Evolutionary conservation across 352 stramenopile species (phyloP).

Genomic region (Hyaloperonospora arabidopsidis): DNA sequence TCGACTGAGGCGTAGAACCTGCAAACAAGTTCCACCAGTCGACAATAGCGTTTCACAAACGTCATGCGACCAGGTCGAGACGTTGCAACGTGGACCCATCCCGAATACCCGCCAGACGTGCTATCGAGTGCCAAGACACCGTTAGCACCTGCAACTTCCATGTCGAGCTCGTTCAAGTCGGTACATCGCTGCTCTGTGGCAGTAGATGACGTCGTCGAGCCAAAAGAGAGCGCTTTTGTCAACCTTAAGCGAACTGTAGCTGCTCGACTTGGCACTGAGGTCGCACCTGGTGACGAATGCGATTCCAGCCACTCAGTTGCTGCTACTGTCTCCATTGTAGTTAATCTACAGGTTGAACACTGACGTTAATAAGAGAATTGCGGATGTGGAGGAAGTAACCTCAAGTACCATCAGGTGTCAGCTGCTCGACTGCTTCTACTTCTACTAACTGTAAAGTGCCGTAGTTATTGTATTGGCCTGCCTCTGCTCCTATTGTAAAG

Average conservation of each 20-base stretch:
- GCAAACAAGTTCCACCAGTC: conserved; percentile 36
- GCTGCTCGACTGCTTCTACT: too few relatives aligned
- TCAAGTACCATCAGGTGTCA: too few relatives aligned
- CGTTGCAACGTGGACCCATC: conserved; percentile 32
- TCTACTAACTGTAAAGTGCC: too few relatives aligned
- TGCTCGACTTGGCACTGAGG: conserved; percentile 8
- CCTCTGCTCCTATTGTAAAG: too few relatives aligned
- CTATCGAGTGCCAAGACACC: conserved; percentile 18
- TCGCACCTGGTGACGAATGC: conserved; percentile 13
- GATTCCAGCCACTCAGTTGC: conserved; percentile 3
- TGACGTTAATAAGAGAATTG: too few relatives aligned
- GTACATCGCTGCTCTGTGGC: conserved; percentile 23
- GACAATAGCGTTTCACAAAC: conserved; percentile 34
- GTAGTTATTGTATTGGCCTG: too few relatives aligned
- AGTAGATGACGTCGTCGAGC: conserved; percentile 15
- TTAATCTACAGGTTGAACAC: too few relatives aligned
- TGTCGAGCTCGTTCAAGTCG: conserved; percentile 27
- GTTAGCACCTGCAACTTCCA: conserved; percentile 14
- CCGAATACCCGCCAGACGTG: conserved; percentile 25
- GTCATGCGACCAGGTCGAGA: background rate
- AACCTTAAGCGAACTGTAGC: conserved; percentile 10
- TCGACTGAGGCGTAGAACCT: conserved; percentile 28
- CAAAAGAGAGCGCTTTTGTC: conserved; percentile 25
- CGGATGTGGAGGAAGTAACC: too few relatives aligned
- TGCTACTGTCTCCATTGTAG: too few relatives aligned